Evolutionary conservation across 2,329 filamentous ascomycete genomes (phyloP).

Genomic region (Emmonsia crescens): DNA sequence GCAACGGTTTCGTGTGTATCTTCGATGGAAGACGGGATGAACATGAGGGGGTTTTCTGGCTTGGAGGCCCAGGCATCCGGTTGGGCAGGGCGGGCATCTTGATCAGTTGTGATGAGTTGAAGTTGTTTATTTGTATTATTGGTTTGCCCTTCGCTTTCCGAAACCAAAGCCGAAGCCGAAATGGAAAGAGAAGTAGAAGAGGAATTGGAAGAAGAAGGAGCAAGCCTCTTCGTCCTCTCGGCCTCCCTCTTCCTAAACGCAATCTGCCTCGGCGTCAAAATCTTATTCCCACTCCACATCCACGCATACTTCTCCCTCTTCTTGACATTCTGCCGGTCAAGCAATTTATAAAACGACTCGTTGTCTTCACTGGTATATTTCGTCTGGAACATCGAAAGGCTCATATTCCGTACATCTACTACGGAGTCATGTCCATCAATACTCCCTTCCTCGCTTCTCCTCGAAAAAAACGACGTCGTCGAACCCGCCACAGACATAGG

Average conservation of each 20-base stretch:
- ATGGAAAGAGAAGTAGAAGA: neutral
- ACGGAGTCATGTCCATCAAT: conserved; percentile 15
- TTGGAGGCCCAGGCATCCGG: conserved; percentile 64
- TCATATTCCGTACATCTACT: conserved; percentile 62
- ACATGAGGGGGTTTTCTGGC: conserved; percentile 82
- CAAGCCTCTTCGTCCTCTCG: conserved; percentile 60
- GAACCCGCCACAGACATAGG: conserved; percentile 46
- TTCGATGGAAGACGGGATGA: conserved; percentile 44
- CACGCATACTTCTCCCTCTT: conserved; percentile 75
- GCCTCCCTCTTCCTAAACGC: conserved; percentile 45
- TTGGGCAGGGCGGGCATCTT: conserved; percentile 61
- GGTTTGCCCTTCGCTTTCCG: neutral
- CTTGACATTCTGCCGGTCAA: conserved; percentile 84
- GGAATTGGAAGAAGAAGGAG: conserved; percentile 27
- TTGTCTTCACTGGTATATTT: conserved; percentile 98
- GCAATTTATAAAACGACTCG: conserved; percentile 84
- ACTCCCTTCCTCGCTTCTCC: conserved; percentile 30
- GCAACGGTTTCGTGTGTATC: conserved; percentile 48
- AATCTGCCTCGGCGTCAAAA: conserved; percentile 53
- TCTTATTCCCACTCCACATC: conserved; percentile 80
- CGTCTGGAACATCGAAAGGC: conserved; percentile 72
- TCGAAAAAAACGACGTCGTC: conserved; percentile 26
- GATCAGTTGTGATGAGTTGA: conserved; percentile 48
- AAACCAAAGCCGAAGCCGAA: neutral
- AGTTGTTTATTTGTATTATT: conserved; percentile 34